Conservation (phyloP, 345 rosid species). For the Sonneratia alba region DNA sequence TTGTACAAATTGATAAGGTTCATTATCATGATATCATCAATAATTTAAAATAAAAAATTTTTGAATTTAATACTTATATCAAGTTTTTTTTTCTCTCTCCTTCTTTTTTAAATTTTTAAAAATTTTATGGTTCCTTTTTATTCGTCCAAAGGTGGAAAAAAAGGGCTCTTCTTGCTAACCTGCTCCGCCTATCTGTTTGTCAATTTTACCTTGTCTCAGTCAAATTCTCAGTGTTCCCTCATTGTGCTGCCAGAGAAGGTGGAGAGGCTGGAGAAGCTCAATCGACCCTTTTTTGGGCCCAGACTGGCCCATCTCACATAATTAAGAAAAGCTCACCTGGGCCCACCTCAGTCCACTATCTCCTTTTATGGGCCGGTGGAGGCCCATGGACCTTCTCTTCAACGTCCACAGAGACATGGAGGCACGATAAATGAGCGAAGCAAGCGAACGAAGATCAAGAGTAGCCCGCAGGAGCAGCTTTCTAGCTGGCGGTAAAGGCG, state of each 20-base stretch:
- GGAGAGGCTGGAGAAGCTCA: not conserved
- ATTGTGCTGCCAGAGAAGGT: not conserved
- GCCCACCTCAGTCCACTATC: not conserved
- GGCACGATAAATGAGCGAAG: too few relatives aligned
- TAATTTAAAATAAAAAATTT: too few relatives aligned
- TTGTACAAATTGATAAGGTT: too few relatives aligned
- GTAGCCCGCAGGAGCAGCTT: not conserved
- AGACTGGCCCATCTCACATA: not conserved
- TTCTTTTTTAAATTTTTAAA: too few relatives aligned
- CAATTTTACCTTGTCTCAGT: not conserved
- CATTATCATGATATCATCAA: too few relatives aligned
- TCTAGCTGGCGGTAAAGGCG: constrained; percentile 1
- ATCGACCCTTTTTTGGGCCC: not conserved
- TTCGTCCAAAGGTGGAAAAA: not conserved
- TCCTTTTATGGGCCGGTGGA: not conserved
- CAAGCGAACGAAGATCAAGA: not conserved
- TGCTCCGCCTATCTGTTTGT: not conserved
- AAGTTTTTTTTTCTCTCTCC: too few relatives aligned
- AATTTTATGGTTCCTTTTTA: too few relatives aligned
- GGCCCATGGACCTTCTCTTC: not conserved
- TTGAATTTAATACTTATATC: too few relatives aligned
- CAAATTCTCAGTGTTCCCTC: not conserved
- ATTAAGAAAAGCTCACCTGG: not conserved
- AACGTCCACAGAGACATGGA: not conserved
- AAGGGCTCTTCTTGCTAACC: too few relatives aligned